phyloP scores from a whole-genome alignment of 208 protist species.

The Tritrichomonas musculus region DNA sequence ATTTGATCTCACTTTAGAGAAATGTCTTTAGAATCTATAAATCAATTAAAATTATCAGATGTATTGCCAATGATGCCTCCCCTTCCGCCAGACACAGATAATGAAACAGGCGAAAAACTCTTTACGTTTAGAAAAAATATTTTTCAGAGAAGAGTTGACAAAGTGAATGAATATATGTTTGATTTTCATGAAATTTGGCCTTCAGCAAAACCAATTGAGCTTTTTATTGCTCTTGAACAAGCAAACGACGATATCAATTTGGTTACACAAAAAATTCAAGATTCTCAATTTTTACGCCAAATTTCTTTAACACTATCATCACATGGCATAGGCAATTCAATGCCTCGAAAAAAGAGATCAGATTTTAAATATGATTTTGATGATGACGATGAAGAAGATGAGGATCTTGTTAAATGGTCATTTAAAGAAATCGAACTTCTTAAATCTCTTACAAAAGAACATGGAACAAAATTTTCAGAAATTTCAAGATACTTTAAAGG shows the following conservation, averaged over 20 bases:
- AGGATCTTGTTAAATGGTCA: neutral
- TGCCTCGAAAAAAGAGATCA: neutral
- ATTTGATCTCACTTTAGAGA: too few relatives aligned
- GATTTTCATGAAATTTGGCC: conserved; percentile 8
- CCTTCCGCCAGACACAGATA: neutral
- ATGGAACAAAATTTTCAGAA: too few relatives aligned
- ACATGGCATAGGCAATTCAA: neutral
- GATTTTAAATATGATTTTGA: neutral
- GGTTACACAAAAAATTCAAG: neutral
- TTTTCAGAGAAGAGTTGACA: neutral
- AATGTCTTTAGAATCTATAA: too few relatives aligned
- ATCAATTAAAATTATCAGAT: too few relatives aligned
- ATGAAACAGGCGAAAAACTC: neutral
- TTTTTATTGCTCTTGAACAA: neutral
- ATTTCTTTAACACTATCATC: neutral
- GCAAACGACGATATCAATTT: neutral
- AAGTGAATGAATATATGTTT: neutral
- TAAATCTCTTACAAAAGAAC: too few relatives aligned
- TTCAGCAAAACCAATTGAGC: neutral
- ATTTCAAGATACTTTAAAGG: too few relatives aligned
- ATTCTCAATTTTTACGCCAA: neutral
- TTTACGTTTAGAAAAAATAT: neutral
- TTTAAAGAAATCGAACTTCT: neutral
- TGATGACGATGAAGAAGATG: neutral
- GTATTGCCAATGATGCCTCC: neutral